Conservation (phyloP, 1,139 yeast species). For the Saccharomyces hybrid region DNA sequence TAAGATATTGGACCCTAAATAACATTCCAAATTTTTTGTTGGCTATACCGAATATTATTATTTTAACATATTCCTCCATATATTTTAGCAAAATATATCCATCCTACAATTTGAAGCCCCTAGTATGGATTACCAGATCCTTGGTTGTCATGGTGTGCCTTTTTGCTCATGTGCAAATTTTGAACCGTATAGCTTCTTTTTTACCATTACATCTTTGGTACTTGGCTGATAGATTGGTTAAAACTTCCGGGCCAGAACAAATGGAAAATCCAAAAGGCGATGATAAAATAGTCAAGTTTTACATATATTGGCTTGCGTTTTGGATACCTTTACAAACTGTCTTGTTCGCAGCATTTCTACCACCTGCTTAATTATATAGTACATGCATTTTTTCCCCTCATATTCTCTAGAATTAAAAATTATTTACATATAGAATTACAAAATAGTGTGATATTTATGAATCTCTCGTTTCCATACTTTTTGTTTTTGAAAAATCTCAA, state of each 20-base stretch:
- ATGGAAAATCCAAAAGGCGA: conserved; percentile 14
- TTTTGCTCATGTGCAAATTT: conserved; percentile 78
- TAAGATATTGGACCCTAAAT: conserved; percentile 71
- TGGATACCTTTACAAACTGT: conserved; percentile 57
- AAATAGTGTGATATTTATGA: neutral
- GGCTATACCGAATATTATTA: conserved; percentile 56
- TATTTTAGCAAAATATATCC: conserved; percentile 29
- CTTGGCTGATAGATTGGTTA: conserved; percentile 38
- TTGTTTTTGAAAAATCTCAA: neutral
- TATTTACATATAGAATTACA: neutral
- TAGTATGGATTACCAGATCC: conserved; percentile 36
- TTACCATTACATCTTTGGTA: conserved; percentile 74
- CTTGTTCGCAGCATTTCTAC: conserved; percentile 59
- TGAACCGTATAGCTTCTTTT: conserved; percentile 71
- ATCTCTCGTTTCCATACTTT: neutral
- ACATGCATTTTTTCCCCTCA: neutral
- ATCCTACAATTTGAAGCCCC: conserved; percentile 33
- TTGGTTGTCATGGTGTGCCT: conserved; percentile 47
- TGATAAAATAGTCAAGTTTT: conserved; percentile 24
- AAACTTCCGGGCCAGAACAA: conserved; percentile 11
- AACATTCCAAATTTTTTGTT: conserved; percentile 81
- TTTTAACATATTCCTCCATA: conserved; percentile 32
- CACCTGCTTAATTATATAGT: conserved; percentile 50
- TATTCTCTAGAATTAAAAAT: neutral
- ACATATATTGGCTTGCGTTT: conserved; percentile 39